Conservation (phyloP, 2,329 filamentous ascomycete genomes). For the Ceratocystis huliohia region DNA sequence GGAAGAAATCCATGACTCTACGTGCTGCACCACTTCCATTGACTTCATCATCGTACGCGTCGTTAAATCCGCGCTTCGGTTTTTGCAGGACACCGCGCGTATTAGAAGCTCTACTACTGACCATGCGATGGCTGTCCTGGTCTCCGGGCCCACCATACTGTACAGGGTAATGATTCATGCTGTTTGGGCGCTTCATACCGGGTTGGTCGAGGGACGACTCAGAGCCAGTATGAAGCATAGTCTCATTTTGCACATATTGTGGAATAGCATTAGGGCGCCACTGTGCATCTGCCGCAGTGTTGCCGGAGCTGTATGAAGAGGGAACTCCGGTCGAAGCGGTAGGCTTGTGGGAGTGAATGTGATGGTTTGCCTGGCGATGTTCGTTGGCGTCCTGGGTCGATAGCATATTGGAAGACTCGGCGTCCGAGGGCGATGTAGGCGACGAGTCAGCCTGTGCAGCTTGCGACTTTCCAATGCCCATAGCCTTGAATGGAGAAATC, state of each 20-base stretch:
- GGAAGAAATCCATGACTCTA: conserved; percentile 97
- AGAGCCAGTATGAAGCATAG: conserved; percentile 39
- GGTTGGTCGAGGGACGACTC: conserved; percentile 40
- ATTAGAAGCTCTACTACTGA: conserved; percentile 24
- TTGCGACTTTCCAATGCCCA: conserved; percentile 42
- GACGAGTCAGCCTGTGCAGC: conserved; percentile 28
- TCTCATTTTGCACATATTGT: conserved; percentile 34
- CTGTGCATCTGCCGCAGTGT: conserved; percentile 3
- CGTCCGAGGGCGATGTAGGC: conserved; percentile 35
- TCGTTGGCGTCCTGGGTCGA: conserved; percentile 35
- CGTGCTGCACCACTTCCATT: conserved; percentile 72
- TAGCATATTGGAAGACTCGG: conserved; percentile 40
- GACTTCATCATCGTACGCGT: conserved; percentile 69
- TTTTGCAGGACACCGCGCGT: conserved; percentile 58
- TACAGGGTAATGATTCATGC: conserved; percentile 34
- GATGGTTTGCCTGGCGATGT: conserved; percentile 7
- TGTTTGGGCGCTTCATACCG: conserved; percentile 21
- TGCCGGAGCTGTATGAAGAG: conserved; percentile 4
- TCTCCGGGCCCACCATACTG: conserved; percentile 31
- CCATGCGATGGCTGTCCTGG: conserved; percentile 31
- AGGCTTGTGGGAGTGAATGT: conserved; percentile 10
- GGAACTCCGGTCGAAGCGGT: conserved; percentile 19
- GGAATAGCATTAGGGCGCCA: conserved; percentile 31
- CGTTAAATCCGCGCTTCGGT: conserved; percentile 66
- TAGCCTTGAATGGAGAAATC: conserved; percentile 47